These are phyloP conservation scores for Drechslerella dactyloides DNA, from an alignment of 2,329 filamentous ascomycete genomes.

Conservation along the genomic window DNA sequence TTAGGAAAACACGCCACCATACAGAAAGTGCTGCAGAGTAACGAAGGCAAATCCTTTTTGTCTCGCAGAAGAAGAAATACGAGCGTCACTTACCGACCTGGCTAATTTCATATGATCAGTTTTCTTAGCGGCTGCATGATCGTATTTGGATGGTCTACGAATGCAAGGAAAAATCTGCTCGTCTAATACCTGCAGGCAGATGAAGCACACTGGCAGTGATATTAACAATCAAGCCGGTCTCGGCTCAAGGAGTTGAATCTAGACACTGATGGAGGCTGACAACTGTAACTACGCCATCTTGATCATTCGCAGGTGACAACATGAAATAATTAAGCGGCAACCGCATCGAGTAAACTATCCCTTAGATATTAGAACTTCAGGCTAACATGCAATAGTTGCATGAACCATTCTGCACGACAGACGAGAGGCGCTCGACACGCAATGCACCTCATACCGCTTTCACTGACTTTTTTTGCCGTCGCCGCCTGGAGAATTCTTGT, in stretches of 20 bases:
- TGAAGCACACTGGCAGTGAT: conserved; percentile 15
- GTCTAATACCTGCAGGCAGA: conserved; percentile 11
- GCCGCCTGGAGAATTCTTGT: conserved; percentile 23
- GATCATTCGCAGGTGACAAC: conserved; percentile 30
- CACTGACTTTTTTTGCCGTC: conserved; percentile 28
- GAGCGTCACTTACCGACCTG: conserved; percentile 3
- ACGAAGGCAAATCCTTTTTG: conserved; percentile 10
- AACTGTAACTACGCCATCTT: conserved; percentile 20
- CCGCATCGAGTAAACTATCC: conserved; percentile 42
- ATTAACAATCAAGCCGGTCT: conserved; percentile 8
- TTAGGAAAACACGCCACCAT: conserved; percentile 13
- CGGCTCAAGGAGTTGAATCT: conserved; percentile 12
- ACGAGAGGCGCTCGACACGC: conserved; percentile 24
- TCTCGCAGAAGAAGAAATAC: conserved; percentile 9
- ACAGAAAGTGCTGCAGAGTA: neutral
- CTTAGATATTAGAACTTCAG: neutral
- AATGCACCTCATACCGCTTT: conserved; percentile 25
- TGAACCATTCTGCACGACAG: conserved; percentile 22
- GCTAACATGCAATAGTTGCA: conserved; percentile 24
- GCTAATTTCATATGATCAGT: conserved; percentile 15
- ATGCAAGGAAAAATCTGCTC: conserved; percentile 8
- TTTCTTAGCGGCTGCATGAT: conserved; percentile 2
- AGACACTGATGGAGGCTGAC: conserved; percentile 12
- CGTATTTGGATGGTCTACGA: conserved; percentile 7
- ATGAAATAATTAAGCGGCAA: conserved; percentile 30